A percentile compares a stretch with the other conserved stretches of the same genome.
Evolutionary conservation across 768 basidiomycete genomes (phyloP).

Genomic region (Leccinum variicolor): DNA sequence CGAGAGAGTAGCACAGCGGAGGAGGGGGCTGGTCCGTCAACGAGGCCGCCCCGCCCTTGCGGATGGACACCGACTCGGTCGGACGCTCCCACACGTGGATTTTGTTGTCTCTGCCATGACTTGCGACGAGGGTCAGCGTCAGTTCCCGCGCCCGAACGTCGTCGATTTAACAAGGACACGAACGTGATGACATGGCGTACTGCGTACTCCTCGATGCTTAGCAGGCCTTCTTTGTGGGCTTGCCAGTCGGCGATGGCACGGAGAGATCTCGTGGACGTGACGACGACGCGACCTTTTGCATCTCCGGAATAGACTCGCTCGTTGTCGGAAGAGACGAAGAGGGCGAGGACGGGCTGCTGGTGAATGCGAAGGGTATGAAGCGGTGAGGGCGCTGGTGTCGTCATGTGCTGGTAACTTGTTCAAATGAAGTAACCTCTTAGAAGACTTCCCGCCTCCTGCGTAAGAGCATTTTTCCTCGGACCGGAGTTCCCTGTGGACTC

Average conservation of each 20-base stretch:
- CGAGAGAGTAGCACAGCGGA: slow-evolving; percentile 61
- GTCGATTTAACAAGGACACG: slow-evolving; percentile 27
- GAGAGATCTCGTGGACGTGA: slow-evolving; percentile 73
- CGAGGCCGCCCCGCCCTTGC: slow-evolving; percentile 55
- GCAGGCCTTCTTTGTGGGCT: slow-evolving; percentile 73
- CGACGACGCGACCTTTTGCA: slow-evolving; percentile 66
- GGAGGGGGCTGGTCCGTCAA: slow-evolving; percentile 49
- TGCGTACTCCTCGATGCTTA: slow-evolving; percentile 77
- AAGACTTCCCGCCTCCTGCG: too few relatives aligned
- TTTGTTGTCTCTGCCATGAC: slow-evolving; percentile 86
- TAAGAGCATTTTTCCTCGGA: too few relatives aligned
- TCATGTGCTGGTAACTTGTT: not conserved
- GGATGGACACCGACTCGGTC: slow-evolving; percentile 43
- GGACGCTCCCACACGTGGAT: slow-evolving; percentile 69
- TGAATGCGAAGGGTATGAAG: slow-evolving; percentile 77
- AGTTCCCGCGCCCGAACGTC: not conserved
- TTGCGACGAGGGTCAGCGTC: not conserved
- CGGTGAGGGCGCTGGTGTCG: slow-evolving; percentile 49
- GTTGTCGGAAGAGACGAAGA: slow-evolving; percentile 69
- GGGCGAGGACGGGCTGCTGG: slow-evolving; percentile 51
- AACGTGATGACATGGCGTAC: slow-evolving; percentile 67
- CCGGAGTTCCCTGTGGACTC: too few relatives aligned
- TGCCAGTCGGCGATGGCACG: slow-evolving; percentile 75
- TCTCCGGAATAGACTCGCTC: slow-evolving; percentile 88
- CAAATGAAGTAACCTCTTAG: too few relatives aligned